These are phyloP conservation scores for Colletotrichum coccodes DNA, from an alignment of 2,329 filamentous ascomycete species.

Conservation along the genomic window DNA sequence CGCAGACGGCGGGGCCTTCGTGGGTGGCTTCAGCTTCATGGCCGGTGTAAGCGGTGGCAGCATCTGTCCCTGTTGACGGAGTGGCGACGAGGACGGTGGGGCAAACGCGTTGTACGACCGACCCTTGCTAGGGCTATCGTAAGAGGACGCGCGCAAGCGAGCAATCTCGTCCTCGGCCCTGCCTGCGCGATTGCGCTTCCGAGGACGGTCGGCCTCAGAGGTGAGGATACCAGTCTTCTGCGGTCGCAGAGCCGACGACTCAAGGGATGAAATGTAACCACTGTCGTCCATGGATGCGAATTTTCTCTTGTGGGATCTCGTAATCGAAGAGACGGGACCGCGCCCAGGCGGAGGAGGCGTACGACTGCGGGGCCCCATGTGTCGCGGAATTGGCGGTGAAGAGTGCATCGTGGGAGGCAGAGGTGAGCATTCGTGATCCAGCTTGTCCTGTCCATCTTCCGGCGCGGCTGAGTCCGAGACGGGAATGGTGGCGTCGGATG, in stretches of 20 bases:
- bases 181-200: constrained; percentile 65
- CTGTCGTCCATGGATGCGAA: constrained; percentile 87
- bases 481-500: constrained; percentile 82
- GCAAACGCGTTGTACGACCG: constrained; percentile 63
- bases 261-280: constrained; percentile 95
- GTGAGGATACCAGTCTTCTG: constrained; percentile 73
- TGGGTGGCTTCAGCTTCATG: constrained; percentile 78
- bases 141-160: constrained; percentile 89
- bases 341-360: constrained; percentile 80
- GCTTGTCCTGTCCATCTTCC: constrained; percentile 60
- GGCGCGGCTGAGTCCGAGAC: constrained; percentile 72
- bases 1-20: constrained; percentile 74
- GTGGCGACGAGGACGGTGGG: constrained; percentile 74
- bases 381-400: constrained; percentile 83
- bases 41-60: constrained; percentile 84
- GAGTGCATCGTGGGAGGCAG: constrained; percentile 80
- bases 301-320: constrained; percentile 79
- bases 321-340: constrained; percentile 68
- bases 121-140: constrained; percentile 86
- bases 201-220: constrained; percentile 82
- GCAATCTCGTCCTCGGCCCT: constrained; percentile 96
- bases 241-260: constrained; percentile 86
- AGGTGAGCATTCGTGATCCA: constrained; percentile 71
- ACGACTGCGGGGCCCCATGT: constrained; percentile 68
- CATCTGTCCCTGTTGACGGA: constrained; percentile 71